Evolutionary conservation across 225 moss, liverwort and hornwort species (phyloP).

Genomic region (Neckera pumila): DNA sequence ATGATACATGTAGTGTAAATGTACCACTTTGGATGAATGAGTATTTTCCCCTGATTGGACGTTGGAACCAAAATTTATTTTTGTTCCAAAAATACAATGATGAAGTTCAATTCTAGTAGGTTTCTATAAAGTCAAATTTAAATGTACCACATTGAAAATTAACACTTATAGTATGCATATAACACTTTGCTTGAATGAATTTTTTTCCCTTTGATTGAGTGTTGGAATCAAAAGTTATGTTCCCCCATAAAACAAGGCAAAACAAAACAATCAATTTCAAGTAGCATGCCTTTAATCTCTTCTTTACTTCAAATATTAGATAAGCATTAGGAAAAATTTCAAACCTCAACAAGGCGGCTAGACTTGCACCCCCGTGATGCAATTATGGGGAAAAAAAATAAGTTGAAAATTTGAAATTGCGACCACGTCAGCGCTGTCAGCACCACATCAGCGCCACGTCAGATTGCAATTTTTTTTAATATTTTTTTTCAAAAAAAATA

Average conservation of each 20-base stretch:
- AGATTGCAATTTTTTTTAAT: too few relatives aligned
- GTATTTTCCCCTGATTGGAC: too few relatives aligned
- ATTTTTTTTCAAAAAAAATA: too few relatives aligned
- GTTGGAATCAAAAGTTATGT: not conserved
- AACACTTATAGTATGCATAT: not conserved
- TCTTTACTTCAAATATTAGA: not conserved
- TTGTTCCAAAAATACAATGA: not conserved
- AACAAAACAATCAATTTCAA: fast-evolving
- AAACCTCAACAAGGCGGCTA: too few relatives aligned
- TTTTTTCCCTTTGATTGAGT: fast-evolving
- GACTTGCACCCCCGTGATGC: too few relatives aligned
- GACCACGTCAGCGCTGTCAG: too few relatives aligned
- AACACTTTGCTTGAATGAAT: not conserved
- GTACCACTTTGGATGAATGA: not conserved
- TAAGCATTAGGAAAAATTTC: too few relatives aligned
- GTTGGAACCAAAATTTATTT: not conserved
- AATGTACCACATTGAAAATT: not conserved
- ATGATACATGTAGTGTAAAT: not conserved
- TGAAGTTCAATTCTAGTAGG: not conserved
- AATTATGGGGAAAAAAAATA: too few relatives aligned
- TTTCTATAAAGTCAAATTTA: not conserved
- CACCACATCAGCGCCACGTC: too few relatives aligned
- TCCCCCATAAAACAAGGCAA: not conserved
- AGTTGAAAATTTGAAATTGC: too few relatives aligned
- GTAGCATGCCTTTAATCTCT: not conserved